Conservation (phyloP, 352 stramenopile species). For the Pythium sp. region DNA sequence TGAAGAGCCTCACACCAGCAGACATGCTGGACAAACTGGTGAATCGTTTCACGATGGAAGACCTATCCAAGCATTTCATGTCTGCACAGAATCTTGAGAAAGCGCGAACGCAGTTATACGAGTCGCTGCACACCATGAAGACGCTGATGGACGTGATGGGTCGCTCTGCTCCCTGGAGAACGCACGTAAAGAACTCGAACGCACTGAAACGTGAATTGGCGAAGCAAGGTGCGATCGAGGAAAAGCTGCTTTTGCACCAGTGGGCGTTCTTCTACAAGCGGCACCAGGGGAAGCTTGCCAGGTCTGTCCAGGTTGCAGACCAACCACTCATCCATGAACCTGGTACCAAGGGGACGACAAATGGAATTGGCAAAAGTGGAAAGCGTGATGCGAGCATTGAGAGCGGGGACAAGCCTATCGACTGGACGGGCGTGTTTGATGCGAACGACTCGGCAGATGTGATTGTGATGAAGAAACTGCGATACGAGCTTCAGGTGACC, state of each 20-base stretch:
- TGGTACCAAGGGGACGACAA: neutral
- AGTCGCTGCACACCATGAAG: constrained; percentile 48
- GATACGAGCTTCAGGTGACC: constrained; percentile 55
- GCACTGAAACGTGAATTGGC: constrained; percentile 52
- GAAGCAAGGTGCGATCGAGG: constrained; percentile 52
- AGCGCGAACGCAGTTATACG: constrained; percentile 33
- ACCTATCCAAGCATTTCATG: constrained; percentile 33
- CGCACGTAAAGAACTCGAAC: constrained; percentile 63
- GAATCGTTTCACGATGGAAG: constrained; percentile 29
- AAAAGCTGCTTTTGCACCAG: constrained; percentile 52
- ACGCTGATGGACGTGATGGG: constrained; percentile 58
- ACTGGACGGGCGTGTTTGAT: constrained; percentile 37
- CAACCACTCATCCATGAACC: neutral
- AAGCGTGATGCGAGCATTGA: neutral
- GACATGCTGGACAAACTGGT: constrained; percentile 41
- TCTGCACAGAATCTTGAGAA: constrained; percentile 25
- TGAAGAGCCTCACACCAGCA: constrained; percentile 42
- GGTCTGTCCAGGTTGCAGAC: no score
- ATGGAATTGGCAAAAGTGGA: neutral
- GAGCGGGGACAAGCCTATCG: constrained; percentile 18
- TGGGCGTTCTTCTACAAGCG: constrained; percentile 59
- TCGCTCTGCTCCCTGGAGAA: constrained; percentile 53
- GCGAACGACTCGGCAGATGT: constrained; percentile 47
- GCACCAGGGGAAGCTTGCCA: constrained; percentile 27
- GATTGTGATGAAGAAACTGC: constrained; percentile 72